phyloP scores from a whole-genome alignment of 495 filamentous ascomycete species.

The Xylaria nigripes region DNA sequence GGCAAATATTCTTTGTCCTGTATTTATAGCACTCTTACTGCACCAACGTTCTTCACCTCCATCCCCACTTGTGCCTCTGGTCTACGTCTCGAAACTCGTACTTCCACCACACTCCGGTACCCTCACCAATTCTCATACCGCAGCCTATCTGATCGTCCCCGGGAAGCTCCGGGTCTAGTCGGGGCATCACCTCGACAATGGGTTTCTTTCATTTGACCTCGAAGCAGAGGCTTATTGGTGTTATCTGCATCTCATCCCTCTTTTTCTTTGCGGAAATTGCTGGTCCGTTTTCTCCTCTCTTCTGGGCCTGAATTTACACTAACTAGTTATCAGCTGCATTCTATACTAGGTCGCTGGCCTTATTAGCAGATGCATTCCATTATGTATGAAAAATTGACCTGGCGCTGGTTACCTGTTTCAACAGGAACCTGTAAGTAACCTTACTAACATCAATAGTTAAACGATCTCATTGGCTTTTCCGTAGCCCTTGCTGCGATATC shows the following conservation, averaged over 20 bases:
- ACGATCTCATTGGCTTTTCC: slow-evolving; percentile 78
- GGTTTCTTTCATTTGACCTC: slow-evolving; percentile 26
- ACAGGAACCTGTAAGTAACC: background rate
- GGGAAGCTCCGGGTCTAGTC: background rate
- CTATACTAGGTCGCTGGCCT: slow-evolving; percentile 76
- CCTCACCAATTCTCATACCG: background rate
- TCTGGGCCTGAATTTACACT: background rate
- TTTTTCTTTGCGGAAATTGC: slow-evolving; percentile 84
- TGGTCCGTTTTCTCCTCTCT: slow-evolving; percentile 27
- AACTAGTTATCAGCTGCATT: slow-evolving; percentile 53
- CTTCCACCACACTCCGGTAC: background rate
- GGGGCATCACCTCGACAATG: slow-evolving; percentile 13
- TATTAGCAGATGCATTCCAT: slow-evolving; percentile 92
- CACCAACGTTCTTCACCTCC: background rate
- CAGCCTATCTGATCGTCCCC: background rate
- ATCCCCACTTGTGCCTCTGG: background rate
- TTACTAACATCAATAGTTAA: slow-evolving; percentile 38
- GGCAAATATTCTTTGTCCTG: background rate
- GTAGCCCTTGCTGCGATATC: slow-evolving; percentile 81
- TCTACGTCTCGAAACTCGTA: background rate
- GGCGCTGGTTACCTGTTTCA: background rate
- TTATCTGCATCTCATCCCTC: slow-evolving; percentile 68
- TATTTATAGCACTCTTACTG: background rate
- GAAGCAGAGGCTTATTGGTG: slow-evolving; percentile 58
- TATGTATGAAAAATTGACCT: slow-evolving; percentile 51